Conservation (phyloP, 2,329 filamentous ascomycete genomes). For the Onygenales sp. region DNA sequence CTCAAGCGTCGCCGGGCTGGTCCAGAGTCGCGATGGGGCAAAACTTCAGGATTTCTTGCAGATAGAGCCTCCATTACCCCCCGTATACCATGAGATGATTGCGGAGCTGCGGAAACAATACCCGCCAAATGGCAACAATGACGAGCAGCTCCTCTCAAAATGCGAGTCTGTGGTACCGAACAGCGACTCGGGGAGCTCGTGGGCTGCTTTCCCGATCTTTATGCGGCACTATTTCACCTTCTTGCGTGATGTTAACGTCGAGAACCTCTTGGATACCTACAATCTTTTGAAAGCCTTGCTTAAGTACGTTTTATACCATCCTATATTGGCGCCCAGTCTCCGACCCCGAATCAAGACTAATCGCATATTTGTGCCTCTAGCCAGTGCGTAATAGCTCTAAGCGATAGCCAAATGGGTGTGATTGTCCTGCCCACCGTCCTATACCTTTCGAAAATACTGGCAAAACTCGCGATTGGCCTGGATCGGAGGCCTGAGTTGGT, state of each 20-base stretch:
- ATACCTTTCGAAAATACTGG: constrained; percentile 68
- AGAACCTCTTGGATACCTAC: constrained; percentile 66
- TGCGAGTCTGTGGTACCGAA: constrained; percentile 55
- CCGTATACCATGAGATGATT: constrained; percentile 59
- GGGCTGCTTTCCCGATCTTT: constrained; percentile 70
- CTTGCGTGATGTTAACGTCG: constrained; percentile 68
- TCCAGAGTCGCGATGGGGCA: constrained; percentile 54
- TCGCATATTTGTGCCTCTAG: constrained; percentile 33
- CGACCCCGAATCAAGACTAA: constrained; percentile 3
- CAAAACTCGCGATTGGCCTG: constrained; percentile 72
- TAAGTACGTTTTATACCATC: constrained; percentile 48
- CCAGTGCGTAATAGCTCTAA: constrained; percentile 72
- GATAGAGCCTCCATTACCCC: constrained; percentile 61
- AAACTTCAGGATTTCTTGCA: constrained; percentile 61
- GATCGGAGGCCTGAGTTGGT: constrained; percentile 73
- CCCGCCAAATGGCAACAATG: constrained; percentile 31
- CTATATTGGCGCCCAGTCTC: background rate
- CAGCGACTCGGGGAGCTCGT: constrained; percentile 56
- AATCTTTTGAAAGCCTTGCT: constrained; percentile 63
- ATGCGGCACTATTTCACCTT: constrained; percentile 74
- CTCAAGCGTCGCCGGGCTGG: constrained; percentile 50
- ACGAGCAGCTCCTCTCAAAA: constrained; percentile 45
- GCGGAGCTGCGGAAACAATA: constrained; percentile 56
- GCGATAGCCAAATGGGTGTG: constrained; percentile 67
- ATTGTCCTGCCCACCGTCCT: constrained; percentile 78